Evolutionary conservation across 2,329 filamentous ascomycete species (phyloP).

Genomic region (Orbilia blumenaviensis): DNA sequence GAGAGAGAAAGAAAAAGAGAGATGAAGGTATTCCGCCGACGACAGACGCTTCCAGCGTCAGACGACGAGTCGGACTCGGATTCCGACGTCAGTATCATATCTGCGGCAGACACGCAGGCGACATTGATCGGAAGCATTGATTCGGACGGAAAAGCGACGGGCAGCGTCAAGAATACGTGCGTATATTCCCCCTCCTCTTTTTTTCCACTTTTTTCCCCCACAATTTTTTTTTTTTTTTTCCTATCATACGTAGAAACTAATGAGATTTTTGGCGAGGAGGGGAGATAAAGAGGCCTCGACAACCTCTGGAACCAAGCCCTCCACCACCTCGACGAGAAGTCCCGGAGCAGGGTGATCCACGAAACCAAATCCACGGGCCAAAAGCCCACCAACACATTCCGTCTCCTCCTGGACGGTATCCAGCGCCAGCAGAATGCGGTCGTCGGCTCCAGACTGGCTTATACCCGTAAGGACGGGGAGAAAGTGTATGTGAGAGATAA

Average conservation of each 20-base stretch:
- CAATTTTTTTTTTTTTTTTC: background rate
- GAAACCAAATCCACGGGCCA: constrained; percentile 23
- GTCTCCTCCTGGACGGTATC: constrained; percentile 29
- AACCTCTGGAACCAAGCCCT: constrained; percentile 24
- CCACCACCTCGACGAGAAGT: constrained; percentile 22
- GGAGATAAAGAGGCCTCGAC: constrained; percentile 31
- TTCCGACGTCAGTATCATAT: constrained; percentile 15
- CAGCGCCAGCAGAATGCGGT: constrained; percentile 31
- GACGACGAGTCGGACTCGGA: constrained; percentile 33
- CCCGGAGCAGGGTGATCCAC: constrained; percentile 5
- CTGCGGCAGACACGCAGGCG: constrained; percentile 8
- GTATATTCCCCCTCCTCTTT: background rate
- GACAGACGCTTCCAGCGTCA: constrained; percentile 8
- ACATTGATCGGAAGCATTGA: constrained; percentile 19
- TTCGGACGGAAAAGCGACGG: constrained; percentile 12
- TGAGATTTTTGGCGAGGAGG: too few species aligned
- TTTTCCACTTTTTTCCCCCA: background rate
- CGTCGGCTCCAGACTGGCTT: constrained; percentile 7
- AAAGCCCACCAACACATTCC: constrained; percentile 48
- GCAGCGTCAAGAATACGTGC: constrained; percentile 23
- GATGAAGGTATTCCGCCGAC: constrained; percentile 14
- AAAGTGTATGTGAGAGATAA: constrained; percentile 30
- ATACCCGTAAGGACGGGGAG: constrained; percentile 27
- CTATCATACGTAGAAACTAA: too few species aligned
- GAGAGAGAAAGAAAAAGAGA: background rate